Evolutionary conservation across 225 moss, liverwort and hornwort species (phyloP).

Genomic region (Marchantia polymorpha): DNA sequence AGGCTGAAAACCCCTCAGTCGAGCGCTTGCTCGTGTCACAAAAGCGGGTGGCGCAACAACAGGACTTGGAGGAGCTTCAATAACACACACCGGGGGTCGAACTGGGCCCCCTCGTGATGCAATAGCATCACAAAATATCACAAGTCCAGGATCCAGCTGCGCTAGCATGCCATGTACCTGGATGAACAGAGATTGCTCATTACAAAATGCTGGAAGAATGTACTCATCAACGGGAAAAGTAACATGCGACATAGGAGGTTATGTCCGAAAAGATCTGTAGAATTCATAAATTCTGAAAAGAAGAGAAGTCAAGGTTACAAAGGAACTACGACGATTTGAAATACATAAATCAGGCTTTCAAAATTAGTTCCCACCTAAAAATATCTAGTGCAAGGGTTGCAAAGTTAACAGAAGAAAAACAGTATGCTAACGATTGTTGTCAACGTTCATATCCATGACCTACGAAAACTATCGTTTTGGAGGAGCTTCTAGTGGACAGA

Average conservation of each 20-base stretch:
- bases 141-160: constrained; percentile 64
- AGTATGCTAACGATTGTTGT: too few species aligned
- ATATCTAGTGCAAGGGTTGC: too few species aligned
- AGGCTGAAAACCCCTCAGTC: constrained; percentile 66
- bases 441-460: too few species aligned
- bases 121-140: constrained; percentile 64
- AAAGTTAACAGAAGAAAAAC: too few species aligned
- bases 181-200: background rate
- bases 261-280: background rate
- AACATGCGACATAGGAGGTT: background rate
- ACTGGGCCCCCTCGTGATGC: constrained; percentile 53
- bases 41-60: constrained; percentile 47
- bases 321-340: too few species aligned
- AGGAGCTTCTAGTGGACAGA: background rate
- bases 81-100: constrained; percentile 40
- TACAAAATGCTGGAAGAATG: too few species aligned
- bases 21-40: constrained; percentile 59
- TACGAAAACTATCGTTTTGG: too few species aligned
- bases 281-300: background rate
- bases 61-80: constrained; percentile 46
- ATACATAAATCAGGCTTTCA: too few species aligned
- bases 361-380: too few species aligned
- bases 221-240: too few species aligned
- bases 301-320: background rate
- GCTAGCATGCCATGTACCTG: constrained; percentile 81